Conservation (phyloP, 768 basidiomycete genomes). For the Xerocomus spinulosus region DNA sequence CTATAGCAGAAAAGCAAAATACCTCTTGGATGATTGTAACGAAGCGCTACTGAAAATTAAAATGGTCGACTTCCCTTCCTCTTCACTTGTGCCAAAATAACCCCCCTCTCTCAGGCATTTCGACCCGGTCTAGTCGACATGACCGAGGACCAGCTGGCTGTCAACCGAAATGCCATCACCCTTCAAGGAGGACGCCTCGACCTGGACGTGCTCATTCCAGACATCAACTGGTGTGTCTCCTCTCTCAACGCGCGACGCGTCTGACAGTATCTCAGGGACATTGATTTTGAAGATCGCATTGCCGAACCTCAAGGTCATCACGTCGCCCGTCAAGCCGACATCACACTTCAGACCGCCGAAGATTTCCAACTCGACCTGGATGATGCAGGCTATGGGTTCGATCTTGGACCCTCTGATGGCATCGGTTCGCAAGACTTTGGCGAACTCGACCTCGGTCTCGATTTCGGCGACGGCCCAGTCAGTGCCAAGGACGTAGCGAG, state of each 20-base stretch:
- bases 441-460: conserved; percentile 70
- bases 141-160: conserved; percentile 89
- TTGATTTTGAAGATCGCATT: conserved; percentile 66
- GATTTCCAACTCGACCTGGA: conserved; percentile 67
- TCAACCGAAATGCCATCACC: conserved; percentile 85
- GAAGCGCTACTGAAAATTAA: conserved; percentile 94
- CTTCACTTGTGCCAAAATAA: background rate
- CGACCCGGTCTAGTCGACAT: conserved; percentile 93
- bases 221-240: conserved; percentile 66
- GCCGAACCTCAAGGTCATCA: conserved; percentile 69
- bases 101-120: conserved; percentile 62
- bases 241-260: background rate
- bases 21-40: conserved; percentile 95
- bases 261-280: conserved; percentile 51
- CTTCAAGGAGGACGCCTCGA: conserved; percentile 74
- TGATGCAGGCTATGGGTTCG: conserved; percentile 59
- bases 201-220: conserved; percentile 73
- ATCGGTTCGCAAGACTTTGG: conserved; percentile 81
- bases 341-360: conserved; percentile 77
- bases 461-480: conserved; percentile 61
- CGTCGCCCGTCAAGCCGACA: conserved; percentile 81
- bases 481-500: conserved; percentile 40
- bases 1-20: conserved; percentile 97
- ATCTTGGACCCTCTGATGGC: conserved; percentile 73
- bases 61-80: conserved; percentile 54